Evolutionary conservation across 108 stramenopile genomes (phyloP).

Genomic region (Seminavis robusta): DNA sequence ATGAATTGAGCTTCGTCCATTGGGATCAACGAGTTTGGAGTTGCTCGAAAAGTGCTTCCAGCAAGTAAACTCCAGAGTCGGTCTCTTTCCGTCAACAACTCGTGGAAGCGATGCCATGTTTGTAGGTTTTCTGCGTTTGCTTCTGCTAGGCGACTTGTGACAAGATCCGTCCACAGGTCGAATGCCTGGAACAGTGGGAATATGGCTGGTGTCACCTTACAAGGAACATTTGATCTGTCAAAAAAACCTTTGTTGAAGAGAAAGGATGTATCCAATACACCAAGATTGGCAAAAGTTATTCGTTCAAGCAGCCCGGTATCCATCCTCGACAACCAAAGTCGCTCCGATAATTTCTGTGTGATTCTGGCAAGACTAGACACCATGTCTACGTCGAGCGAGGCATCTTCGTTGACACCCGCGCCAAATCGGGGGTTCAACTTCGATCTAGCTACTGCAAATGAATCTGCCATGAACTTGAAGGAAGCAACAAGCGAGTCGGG

Average conservation of each 20-base stretch:
- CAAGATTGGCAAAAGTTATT: slow-evolving; percentile 13
- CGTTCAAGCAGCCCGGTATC: too few relatives aligned
- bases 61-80: slow-evolving; percentile 60
- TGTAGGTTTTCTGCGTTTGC: neutral
- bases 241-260: slow-evolving; percentile 42
- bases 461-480: too few relatives aligned
- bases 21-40: slow-evolving; percentile 17
- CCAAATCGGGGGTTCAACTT: too few relatives aligned
- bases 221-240: slow-evolving; percentile 46
- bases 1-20: slow-evolving; percentile 66
- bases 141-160: too few relatives aligned
- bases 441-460: too few relatives aligned
- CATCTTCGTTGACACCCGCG: too few relatives aligned
- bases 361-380: too few relatives aligned
- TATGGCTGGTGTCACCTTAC: slow-evolving; percentile 64
- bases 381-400: too few relatives aligned
- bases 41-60: slow-evolving; percentile 9
- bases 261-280: slow-evolving; percentile 64
- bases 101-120: neutral
- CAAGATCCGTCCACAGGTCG: slow-evolving; percentile 26
- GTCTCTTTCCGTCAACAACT: slow-evolving; percentile 44
- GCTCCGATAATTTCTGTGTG: too few relatives aligned
- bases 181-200: slow-evolving; percentile 60
- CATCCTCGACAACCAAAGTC: too few relatives aligned
- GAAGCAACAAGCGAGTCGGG: too few relatives aligned